Base-by-base conservation (phyloP, 768 basidiomycete genomes). In the Pleurotus giganteus region DNA sequence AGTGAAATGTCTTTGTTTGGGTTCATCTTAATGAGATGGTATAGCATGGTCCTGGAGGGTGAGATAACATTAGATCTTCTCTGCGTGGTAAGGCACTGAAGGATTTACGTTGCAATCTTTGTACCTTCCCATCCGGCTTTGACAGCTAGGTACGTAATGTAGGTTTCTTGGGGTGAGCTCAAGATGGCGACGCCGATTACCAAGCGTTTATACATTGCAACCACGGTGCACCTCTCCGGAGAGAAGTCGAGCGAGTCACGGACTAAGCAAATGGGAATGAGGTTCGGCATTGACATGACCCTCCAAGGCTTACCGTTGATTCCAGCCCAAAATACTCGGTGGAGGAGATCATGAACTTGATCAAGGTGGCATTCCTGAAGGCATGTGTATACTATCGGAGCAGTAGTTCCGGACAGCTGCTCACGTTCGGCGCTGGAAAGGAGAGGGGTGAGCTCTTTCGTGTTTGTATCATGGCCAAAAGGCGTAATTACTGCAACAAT, bases 141-240 rank as follows among this genome's bases (percentile, higher is more conserved):
- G 47, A 93, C 91, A 34, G 78, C 86, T 13, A 93, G 75, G 58
- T 91, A 93, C 17, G 89, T 91, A 51, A 93, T 89, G 61, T 93
- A 93, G 2, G 88, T 85, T 65, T 91, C 88, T 46, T 80, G 79
- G 0, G 91, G 91, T 21, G 88, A 90, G 66, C 85, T 89, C 56
- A 91, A 70, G 56, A 92, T 80, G 11, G 86, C 88, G 15, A 82
- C 69, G 13, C 91, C 91, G 6, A 92, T 77, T 4, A 93, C 88
- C 9, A 91, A 73, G 46, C 71, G 69, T 55, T 83, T 86, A 69
- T 91, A 91, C 55, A 74, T 76, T 3, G 88, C 89, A 24, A 93
- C 72, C n/a, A 93, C 77, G 0, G 90, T 92, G 42, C 82, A 88
- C 31, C 78, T 79, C 60, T 89, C 88, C 1, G 91, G 88, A 3